These are phyloP conservation scores for Sutorius eximius DNA, from an alignment of 1,284 basidiomycete genomes.

Conservation along the genomic window DNA sequence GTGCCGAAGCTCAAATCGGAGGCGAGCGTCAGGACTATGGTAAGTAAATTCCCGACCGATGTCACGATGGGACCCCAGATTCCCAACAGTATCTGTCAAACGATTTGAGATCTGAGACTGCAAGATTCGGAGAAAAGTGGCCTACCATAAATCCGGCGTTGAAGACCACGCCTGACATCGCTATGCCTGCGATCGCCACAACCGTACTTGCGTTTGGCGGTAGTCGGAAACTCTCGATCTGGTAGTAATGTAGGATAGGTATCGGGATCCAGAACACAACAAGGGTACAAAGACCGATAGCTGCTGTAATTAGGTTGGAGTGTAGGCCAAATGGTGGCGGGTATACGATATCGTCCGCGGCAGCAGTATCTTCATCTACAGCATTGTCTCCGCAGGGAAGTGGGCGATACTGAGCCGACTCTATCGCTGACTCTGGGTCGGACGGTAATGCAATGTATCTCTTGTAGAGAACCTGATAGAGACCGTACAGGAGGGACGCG, in stretches of 20 bases:
- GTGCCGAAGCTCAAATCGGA: constrained; percentile 69
- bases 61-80: constrained; percentile 83
- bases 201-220: constrained; percentile 48
- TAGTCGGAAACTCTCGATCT: constrained; percentile 58
- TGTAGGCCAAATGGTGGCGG: constrained; percentile 77
- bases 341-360: constrained; percentile 40
- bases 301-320: constrained; percentile 69
- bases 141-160: constrained; percentile 77
- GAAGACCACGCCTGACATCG: constrained; percentile 66
- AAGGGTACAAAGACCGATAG: constrained; percentile 67
- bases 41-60: constrained; percentile 81
- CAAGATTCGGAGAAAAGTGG: constrained; percentile 1
- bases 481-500: constrained; percentile 62
- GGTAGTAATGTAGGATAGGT: constrained; percentile 63
- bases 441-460: constrained; percentile 66
- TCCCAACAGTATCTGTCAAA: constrained; percentile 64
- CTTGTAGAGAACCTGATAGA: constrained; percentile 85
- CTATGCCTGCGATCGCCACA: constrained; percentile 59
- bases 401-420: constrained; percentile 43
- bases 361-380: constrained; percentile 18
- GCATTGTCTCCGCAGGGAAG: constrained; percentile 39
- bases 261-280: constrained; percentile 69
- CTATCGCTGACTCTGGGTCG: constrained; percentile 49
- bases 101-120: constrained; percentile 2
- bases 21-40: constrained; percentile 78